These are phyloP conservation scores for Diaporthe amygdali DNA, from an alignment of 2,329 filamentous ascomycete genomes.

Conservation along the genomic window DNA sequence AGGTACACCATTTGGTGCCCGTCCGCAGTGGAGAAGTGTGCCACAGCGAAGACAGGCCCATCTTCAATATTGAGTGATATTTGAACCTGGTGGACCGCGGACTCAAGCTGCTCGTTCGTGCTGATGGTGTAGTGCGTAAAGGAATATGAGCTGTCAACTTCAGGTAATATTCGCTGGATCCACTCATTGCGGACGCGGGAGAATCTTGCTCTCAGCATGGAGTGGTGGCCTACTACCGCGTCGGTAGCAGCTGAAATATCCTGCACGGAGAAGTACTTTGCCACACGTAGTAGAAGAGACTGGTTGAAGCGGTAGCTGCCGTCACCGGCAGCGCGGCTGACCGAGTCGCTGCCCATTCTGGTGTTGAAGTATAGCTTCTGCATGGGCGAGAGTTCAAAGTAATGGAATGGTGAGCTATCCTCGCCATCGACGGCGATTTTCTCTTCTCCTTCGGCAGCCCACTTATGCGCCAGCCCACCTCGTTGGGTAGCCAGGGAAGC, in stretches of 20 bases:
- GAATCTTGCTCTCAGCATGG: conserved; percentile 58
- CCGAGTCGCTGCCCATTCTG: conserved; percentile 43
- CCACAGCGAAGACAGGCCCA: conserved; percentile 56
- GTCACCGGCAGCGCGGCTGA: conserved; percentile 34
- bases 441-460: conserved; percentile 40
- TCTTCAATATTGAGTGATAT: conserved; percentile 51
- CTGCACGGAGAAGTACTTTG: conserved; percentile 43
- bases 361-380: conserved; percentile 60
- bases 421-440: conserved; percentile 22
- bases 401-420: conserved; percentile 4
- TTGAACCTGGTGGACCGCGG: conserved; percentile 47
- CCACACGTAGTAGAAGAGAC: conserved; percentile 53
- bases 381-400: conserved; percentile 57
- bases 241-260: conserved; percentile 55
- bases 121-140: conserved; percentile 48
- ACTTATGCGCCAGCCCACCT: conserved; percentile 35
- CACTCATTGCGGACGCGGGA: conserved; percentile 44
- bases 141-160: conserved; percentile 47
- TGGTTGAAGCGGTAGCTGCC: conserved; percentile 55
- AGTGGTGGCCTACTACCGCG: conserved; percentile 53
- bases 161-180: conserved; percentile 50
- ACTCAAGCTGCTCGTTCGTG: conserved; percentile 46
- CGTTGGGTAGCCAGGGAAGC: conserved; percentile 41
- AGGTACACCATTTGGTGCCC: conserved; percentile 54
- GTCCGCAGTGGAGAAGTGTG: conserved; percentile 52